Evolutionary conservation across 2,329 filamentous ascomycete species (phyloP), one percentile per base, ranked within the genome.

Genomic region (Exophiala phaeomuriformis): DNA sequence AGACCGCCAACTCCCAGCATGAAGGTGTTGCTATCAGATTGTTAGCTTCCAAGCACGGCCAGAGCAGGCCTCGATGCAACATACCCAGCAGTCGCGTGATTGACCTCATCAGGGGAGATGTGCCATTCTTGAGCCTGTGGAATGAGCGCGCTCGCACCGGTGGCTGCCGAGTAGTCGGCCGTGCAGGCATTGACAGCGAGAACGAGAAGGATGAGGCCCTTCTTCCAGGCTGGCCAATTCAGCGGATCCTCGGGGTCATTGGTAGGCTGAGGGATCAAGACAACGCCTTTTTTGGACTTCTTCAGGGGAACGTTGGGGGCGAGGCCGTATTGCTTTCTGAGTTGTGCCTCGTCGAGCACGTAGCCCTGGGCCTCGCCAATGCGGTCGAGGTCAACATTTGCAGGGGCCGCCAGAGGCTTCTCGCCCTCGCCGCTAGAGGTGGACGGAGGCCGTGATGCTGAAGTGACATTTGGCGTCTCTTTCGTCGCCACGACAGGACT

Each of bases 201-300:
- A n/a, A 77, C 69, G n/a, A 73, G 66, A 1, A 80, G 65, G 31
- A 77, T 71, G 10, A 72, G 39, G 52, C 75, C 72, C 62, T 81
- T 82, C 67, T 72, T 75, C 48, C 63, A 53, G 51, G 69, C 67
- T 30, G 65, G 68, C 78, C 78, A 81, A 62, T 81, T 81, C 39
- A 81, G 64, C 0, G 78, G 77, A 57, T 81, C 78, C 40, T 75
- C 66, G 1, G 73, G 71, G 48, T 78, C 72, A 36, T 72, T 72
- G 50, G 72, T 75, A 0, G 77, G 78, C 63, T 80, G 77, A 1
- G 78, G 78, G 27, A 79, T 77, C 45, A 80, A 69, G 10, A 78
- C 72, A 2, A 73, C 75, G 37, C 68, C 67, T 5, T 69, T 65
- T 35, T 66, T 58, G 10, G 66, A 66, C 28, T 68, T 68, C 59